These are phyloP conservation scores for Rhizopogon vulgaris DNA, from an alignment of 768 basidiomycete genomes.

Conservation along the genomic window DNA sequence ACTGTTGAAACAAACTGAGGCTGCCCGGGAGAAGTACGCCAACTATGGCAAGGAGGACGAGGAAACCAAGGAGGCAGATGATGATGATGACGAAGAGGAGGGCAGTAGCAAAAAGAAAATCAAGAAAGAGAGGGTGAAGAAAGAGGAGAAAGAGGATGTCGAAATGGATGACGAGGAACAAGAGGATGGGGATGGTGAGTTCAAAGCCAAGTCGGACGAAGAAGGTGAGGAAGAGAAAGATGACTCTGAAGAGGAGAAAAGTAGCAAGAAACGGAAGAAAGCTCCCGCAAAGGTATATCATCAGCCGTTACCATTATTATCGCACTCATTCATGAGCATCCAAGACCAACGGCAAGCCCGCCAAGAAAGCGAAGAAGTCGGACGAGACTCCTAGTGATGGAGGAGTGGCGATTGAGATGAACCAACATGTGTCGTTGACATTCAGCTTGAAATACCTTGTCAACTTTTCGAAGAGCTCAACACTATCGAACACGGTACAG, in stretches of 20 bases:
- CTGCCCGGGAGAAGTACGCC: constrained; percentile 34
- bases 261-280: constrained; percentile 69
- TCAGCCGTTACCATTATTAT: not conserved
- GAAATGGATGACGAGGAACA: constrained; percentile 44
- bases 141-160: constrained; percentile 35
- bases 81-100: constrained; percentile 39
- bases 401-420: constrained; percentile 78
- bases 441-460: constrained; percentile 96
- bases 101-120: constrained; percentile 22
- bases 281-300: constrained; percentile 39
- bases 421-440: constrained; percentile 84
- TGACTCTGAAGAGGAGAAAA: constrained; percentile 42
- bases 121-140: constrained; percentile 35
- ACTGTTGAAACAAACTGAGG: constrained; percentile 70
- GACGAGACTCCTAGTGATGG: constrained; percentile 50
- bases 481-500: constrained; percentile 65
- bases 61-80: constrained; percentile 32
- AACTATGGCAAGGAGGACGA: constrained; percentile 39
- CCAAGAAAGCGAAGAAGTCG: constrained; percentile 55
- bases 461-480: constrained; percentile 90
- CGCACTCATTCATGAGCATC: constrained; percentile 16
- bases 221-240: constrained; percentile 43
- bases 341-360: constrained; percentile 31
- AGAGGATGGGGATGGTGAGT: constrained; percentile 37
- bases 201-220: constrained; percentile 38